Evolutionary conservation across 2,329 filamentous ascomycete genomes (phyloP), one percentile per base, ranked within the genome.

Genomic region (Diaporthe australafricana): DNA sequence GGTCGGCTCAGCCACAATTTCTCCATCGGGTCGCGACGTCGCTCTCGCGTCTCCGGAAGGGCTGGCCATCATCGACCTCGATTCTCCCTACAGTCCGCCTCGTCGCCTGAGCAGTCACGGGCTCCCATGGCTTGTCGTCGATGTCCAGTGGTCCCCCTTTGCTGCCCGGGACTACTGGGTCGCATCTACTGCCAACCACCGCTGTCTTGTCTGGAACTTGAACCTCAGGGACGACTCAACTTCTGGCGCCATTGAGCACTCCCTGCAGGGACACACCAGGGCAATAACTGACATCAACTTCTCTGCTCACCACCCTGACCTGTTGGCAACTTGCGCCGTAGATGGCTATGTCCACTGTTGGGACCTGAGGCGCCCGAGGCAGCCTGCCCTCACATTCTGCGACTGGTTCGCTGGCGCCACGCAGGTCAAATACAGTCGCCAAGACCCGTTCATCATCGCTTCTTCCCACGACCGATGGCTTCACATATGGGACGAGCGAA

Each of bases 281-380:
- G 95, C 95, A 74, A 98, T 98, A 76, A 98, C 95, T 9, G 95
- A 98, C 80, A 95, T 98, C 81, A 98, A 98, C 81, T 98, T 98
- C 81, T 97, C 94, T 0, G 95, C 95, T 6, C 94, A 97, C 76
- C 93, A 98, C 78, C 94, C 95, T 0, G 95, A 98, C 79, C 86
- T 95, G 53, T 88, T 98, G 20, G 94, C 95, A 12, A 98, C 96
- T 0, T 98, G 95, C 80, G 93, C 94, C 4, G 94, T 98, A 38
- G 95, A 98, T 81, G 96, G 95, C 65, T 97, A 95, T 78, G 93
- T 98, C 11, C 94, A 97, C 80, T 94, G 92, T 77, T 98, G 96
- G 94, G 95, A 98, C 82, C 84, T 98, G 56, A 90, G 95, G 45
- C 88, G 89, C 65, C 92, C 94, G 0, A 87, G 88, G 52, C 89